Evolutionary conservation across 2,329 filamentous ascomycete species (phyloP).

Genomic region (Pseudopithomyces maydicus): DNA sequence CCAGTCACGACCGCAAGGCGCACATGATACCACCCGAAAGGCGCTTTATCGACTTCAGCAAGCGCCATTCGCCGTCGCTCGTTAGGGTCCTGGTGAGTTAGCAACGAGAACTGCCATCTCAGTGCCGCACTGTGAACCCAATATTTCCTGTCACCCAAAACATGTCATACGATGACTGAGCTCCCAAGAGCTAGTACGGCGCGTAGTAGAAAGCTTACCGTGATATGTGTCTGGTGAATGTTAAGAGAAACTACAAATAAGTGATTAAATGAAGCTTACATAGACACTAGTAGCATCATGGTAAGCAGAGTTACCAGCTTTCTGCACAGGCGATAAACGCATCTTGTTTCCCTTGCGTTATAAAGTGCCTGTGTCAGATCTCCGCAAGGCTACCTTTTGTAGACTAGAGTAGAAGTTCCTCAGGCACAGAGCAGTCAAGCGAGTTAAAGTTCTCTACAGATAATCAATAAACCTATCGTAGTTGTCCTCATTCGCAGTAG

Average conservation of each 20-base stretch:
- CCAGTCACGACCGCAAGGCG: conserved; percentile 78
- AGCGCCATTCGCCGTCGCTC: conserved; percentile 43
- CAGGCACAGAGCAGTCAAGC: too few species aligned
- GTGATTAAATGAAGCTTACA: background rate
- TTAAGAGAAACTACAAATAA: background rate
- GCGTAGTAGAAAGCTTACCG: background rate
- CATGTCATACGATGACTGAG: too few species aligned
- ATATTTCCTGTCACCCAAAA: too few species aligned
- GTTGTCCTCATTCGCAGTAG: too few species aligned
- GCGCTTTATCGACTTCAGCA: conserved; percentile 43
- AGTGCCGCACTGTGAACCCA: background rate
- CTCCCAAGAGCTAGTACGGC: background rate
- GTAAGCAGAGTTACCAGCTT: conserved; percentile 13
- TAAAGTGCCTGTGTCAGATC: background rate
- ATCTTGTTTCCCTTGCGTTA: background rate
- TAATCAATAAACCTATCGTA: too few species aligned
- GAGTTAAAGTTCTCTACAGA: too few species aligned
- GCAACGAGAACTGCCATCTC: background rate
- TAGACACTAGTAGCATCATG: conserved; percentile 14
- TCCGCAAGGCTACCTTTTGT: background rate
- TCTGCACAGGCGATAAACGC: conserved; percentile 1
- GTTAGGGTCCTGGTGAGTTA: conserved; percentile 30
- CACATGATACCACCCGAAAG: conserved; percentile 68
- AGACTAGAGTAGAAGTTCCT: background rate
- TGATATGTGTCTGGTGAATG: conserved; percentile 24